A percentile compares a stretch with the other conserved stretches of the same genome.
phyloP scores from a whole-genome alignment of 352 stramenopile species.

The Blastocystis sp. region DNA sequence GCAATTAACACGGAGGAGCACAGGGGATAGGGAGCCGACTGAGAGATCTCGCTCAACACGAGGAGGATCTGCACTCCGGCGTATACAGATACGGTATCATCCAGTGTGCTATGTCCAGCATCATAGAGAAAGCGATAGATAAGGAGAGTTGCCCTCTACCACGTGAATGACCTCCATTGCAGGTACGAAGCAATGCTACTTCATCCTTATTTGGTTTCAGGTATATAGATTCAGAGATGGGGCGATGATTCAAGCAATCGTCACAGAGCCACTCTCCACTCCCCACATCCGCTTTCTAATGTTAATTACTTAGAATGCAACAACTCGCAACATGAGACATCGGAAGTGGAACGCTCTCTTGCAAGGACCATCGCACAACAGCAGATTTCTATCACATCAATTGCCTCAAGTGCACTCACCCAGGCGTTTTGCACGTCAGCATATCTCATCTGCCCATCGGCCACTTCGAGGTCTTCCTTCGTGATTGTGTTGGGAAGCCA shows the following conservation, averaged over 20 bases:
- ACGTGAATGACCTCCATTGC: not conserved
- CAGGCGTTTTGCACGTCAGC: conserved; percentile 57
- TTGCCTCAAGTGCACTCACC: not conserved
- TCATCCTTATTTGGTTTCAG: conserved; percentile 15
- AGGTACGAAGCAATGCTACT: not conserved
- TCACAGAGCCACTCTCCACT: conserved; percentile 62
- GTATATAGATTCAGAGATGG: conserved; percentile 46
- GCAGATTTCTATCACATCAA: conserved; percentile 36
- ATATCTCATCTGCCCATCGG: conserved; percentile 11
- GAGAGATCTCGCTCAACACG: conserved; percentile 39
- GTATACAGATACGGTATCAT: not conserved
- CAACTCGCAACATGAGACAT: conserved; percentile 51
- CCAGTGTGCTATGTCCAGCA: not conserved
- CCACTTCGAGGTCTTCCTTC: not conserved
- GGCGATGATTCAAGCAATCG: conserved; percentile 39
- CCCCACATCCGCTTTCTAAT: conserved; percentile 38
- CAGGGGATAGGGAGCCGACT: conserved; percentile 6
- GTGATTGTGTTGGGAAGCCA: conserved; percentile 21
- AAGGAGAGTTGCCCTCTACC: conserved; percentile 8
- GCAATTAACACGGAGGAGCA: conserved; percentile 53
- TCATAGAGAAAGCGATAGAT: conserved; percentile 46
- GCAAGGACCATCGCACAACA: conserved; percentile 65
- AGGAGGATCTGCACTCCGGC: conserved; percentile 20
- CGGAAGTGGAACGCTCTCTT: conserved; percentile 59
- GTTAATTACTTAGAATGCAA: no score